A percentile compares a stretch with the other conserved stretches of the same genome.
These are phyloP conservation scores for Pythium myriotylum DNA, from an alignment of 352 stramenopile genomes.

Conservation along the genomic window DNA sequence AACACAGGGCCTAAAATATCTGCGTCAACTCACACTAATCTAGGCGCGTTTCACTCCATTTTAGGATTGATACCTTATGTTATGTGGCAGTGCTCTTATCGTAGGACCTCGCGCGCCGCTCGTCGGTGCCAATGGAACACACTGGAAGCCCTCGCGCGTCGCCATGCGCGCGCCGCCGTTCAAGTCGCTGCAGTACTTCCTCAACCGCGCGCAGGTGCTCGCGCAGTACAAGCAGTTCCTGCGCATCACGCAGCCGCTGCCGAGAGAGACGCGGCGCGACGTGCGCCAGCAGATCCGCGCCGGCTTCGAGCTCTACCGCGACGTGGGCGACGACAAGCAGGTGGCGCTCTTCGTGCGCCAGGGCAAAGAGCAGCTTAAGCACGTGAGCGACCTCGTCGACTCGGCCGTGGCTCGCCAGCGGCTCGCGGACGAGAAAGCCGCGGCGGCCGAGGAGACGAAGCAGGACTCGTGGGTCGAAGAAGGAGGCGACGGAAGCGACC, in stretches of 20 bases:
- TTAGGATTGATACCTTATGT: background rate
- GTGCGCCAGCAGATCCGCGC: constrained; percentile 66
- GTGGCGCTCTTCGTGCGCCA: constrained; percentile 54
- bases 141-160: background rate
- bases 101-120: background rate
- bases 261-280: constrained; percentile 43
- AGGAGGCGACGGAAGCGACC: constrained; percentile 27
- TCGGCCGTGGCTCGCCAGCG: constrained; percentile 58
- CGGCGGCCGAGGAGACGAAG: background rate
- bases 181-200: constrained; percentile 78
- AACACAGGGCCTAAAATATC: constrained; percentile 2
- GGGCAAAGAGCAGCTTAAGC: constrained; percentile 63
- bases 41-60: too few relatives aligned
- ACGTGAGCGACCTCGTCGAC: constrained; percentile 71
- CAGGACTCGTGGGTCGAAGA: constrained; percentile 39
- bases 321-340: constrained; percentile 55
- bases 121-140: background rate
- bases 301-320: constrained; percentile 53
- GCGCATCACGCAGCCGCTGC: constrained; percentile 55
- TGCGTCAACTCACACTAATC: background rate
- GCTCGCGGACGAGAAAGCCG: constrained; percentile 2
- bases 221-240: constrained; percentile 70
- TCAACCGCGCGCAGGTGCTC: constrained; percentile 65
- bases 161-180: constrained; percentile 19
- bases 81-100: background rate